Base-by-base conservation (phyloP, 768 basidiomycete species). In the Lentinula lateritia region DNA sequence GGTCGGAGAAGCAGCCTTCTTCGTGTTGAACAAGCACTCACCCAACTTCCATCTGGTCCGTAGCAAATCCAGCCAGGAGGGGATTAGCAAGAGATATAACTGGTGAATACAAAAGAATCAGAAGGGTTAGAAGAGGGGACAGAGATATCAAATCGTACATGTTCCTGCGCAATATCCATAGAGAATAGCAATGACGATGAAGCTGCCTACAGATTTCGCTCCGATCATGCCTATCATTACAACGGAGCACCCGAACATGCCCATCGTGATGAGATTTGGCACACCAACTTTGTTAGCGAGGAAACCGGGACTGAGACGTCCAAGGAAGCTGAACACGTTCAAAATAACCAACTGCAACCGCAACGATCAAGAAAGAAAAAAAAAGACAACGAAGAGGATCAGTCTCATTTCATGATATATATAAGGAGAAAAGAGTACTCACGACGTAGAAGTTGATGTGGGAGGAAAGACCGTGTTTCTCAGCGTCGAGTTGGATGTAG, bases 401-500 rank as follows among this genome's bases (percentile, higher is more conserved):
- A 23, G 36, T 38, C 15, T 18, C 8, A n/a, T 9, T 10, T 54
- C 28, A n/a, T 38, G n/a, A 13, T 23, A 23, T n/a, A 16, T 58
- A 7, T 4, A 1, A 46, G 53, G 28, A 39, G 12, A 8, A 12
- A 20, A 13, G 15, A 41, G 3, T 52, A 68, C 68, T 34, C 20
- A 76, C 78, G 15, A 76, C 72, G 56, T 78, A 77, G 54, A 79
- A 77, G 3, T 75, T 69, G 15, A 79, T 70, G 5, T 61, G 70
- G 8, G 66, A 38, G 18, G 67, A 62, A 50, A 72, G 65, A 1
- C 71, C 69, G 53, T 75, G 75, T 28, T 59, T 34, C 35, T 68
- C 54, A 1, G 76, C 67, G 63, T 72, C 73, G 10, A 78, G 63
- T 61, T 78, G 78, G 3, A 77, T 61, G 61, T 73, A 79, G 63